Base-by-base conservation (phyloP, 108 stramenopile genomes). In the Fragilaria radians region DNA sequence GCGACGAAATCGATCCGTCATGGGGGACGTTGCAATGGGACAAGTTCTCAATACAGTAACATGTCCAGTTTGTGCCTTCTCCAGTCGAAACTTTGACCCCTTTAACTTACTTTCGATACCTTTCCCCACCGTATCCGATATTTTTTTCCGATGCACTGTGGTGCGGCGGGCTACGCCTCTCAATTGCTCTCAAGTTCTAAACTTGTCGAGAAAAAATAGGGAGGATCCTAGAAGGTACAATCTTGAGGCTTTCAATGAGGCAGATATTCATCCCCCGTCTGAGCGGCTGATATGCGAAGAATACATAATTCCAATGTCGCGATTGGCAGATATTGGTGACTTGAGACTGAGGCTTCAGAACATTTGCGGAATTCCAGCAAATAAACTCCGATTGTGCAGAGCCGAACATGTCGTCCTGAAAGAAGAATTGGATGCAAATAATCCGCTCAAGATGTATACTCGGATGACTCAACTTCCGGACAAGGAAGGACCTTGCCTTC, bases 81-180 rank as follows among this genome's bases (percentile, higher is more conserved):
- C 76, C n/a, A 83, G 86, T 69, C 77, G 78, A 32, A 96, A 86
- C 46, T 98, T 98, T 58, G 97, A 98, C 58, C 91, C 95, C 17
- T 98, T 96, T 66, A 95, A 87, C 65, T 74, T 88, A 48, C 68
- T 98, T 28, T 89, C 91, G 14, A 57, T 98, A 18, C 97, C 97
- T 19, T 77, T 96, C 46, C 91, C 95, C 23, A 83, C 86, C 11
- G 83, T 89, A n/a, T 79, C 88, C 3, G 88, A 93, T 59, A 88
- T 93, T 0, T 77, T 87, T 48, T 93, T 88, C 66, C 79, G 78
- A 31, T 85, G 83, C 52, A 68, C 64, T 22, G 82, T 93, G 30
- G 66, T 86, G 14, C 79, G 91, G 51, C 73, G 91, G 31, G 88
- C 83, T n/a, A 85, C 80, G 30, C 61, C 73, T 9, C 61, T 74